phyloP scores from a whole-genome alignment of 306 rosid species.

The Fragaria iinumae region DNA sequence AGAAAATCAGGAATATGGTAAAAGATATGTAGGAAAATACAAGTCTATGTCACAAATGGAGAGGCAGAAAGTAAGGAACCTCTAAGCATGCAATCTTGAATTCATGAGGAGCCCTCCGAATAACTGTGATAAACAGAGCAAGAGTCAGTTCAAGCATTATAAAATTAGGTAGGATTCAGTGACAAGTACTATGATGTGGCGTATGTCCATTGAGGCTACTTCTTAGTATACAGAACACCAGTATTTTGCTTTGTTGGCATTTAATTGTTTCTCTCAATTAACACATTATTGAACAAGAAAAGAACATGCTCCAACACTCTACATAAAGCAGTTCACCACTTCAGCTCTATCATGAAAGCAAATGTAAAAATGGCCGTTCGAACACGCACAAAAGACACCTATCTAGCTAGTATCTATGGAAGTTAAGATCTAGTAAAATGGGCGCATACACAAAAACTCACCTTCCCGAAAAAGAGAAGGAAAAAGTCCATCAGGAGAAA shows the following conservation, averaged over 20 bases:
- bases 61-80: constrained; percentile 48
- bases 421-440: not conserved
- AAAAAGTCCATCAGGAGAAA: constrained; percentile 94
- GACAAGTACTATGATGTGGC: not conserved
- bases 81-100: constrained; percentile 93
- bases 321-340: not conserved
- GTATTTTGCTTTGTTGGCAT: not conserved
- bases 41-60: constrained; percentile 16
- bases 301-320: not conserved
- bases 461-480: constrained; percentile 98
- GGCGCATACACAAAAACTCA: constrained; percentile 22
- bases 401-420: not conserved
- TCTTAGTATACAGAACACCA: not conserved
- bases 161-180: constrained; percentile 14
- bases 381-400: not conserved
- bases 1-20: not conserved
- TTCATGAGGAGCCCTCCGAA: constrained; percentile 95
- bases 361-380: not conserved
- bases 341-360: not conserved
- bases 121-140: constrained; percentile 51
- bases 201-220: not conserved
- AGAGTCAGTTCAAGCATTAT: constrained; percentile 20
- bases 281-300: constrained; percentile 3
- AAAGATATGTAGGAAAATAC: constrained; percentile 12
- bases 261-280: not conserved